These are phyloP conservation scores for Diaporthe nobilis DNA, from an alignment of 2,329 filamentous ascomycete species.

Conservation along the genomic window DNA sequence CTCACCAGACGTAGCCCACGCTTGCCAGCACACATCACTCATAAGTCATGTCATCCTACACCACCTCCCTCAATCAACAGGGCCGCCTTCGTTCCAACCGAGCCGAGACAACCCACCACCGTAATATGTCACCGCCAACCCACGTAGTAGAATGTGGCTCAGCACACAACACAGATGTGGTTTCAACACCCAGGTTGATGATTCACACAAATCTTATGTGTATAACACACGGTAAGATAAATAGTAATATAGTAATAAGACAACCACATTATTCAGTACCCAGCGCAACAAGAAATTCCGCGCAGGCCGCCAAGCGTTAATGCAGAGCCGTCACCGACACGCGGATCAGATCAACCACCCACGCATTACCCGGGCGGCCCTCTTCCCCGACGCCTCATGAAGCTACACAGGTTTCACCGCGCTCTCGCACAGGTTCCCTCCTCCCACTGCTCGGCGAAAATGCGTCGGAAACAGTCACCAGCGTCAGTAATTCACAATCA, in stretches of 20 bases:
- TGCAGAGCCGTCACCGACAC: background rate
- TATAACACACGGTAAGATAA: background rate
- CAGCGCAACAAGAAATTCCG: background rate
- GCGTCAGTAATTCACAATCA: background rate
- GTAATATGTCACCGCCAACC: background rate
- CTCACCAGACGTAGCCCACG: background rate
- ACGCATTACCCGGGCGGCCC: background rate
- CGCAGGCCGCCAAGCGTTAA: conserved; percentile 1
- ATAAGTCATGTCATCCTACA: background rate
- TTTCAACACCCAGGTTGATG: conserved; percentile 32
- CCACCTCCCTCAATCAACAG: background rate
- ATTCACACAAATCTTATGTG: conserved; percentile 6
- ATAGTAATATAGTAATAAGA: background rate
- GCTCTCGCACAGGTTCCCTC: conserved; percentile 40
- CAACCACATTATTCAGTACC: background rate
- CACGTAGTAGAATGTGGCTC: background rate
- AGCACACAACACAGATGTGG: conserved; percentile 14
- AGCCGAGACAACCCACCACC: conserved; percentile 5
- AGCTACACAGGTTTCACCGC: conserved; percentile 29
- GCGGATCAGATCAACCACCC: background rate
- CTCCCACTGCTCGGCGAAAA: background rate
- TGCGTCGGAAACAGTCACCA: background rate
- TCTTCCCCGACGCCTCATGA: conserved; percentile 12
- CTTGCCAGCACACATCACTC: background rate
- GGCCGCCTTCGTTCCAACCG: background rate